Conservation (phyloP, 176 grass and related monocot genomes). For the Chloris gayana region DNA sequence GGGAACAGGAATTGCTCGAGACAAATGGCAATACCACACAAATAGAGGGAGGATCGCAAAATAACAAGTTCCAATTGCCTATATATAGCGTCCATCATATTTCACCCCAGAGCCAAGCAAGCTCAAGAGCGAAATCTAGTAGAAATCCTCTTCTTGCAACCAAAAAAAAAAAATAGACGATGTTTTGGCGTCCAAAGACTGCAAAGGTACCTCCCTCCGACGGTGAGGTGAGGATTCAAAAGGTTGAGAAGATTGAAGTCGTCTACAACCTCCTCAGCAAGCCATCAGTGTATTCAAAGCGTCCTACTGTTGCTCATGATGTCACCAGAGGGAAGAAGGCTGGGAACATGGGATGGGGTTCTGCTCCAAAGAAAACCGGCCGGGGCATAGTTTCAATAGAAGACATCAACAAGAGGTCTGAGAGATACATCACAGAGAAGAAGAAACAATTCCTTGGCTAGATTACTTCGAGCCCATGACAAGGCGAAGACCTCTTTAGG, state of each 20-base stretch:
- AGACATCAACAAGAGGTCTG: constrained; percentile 51
- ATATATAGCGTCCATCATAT: not conserved
- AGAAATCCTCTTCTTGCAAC: constrained; percentile 1
- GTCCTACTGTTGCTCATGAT: not conserved
- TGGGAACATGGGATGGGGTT: not conserved
- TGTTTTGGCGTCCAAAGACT: constrained; percentile 20
- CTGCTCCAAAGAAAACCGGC: not conserved
- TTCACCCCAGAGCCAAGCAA: not conserved
- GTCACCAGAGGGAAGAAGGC: not conserved
- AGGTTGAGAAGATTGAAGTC: constrained; percentile 47
- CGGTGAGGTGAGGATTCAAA: constrained; percentile 43
- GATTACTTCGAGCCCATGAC: not conserved
- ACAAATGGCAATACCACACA: not conserved
- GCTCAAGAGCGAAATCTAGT: not conserved
- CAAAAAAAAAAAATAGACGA: not conserved
- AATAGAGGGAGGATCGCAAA: not conserved
- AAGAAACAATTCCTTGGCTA: constrained; percentile 40
- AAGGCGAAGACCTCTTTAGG: not conserved
- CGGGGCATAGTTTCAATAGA: not conserved
- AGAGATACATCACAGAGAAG: constrained; percentile 45
- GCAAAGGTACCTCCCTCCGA: not conserved
- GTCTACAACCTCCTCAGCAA: constrained; percentile 36
- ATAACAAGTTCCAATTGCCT: not conserved
- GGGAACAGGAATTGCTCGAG: not conserved
- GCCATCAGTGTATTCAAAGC: constrained; percentile 21